Conservation (phyloP, 805 yeast genomes). For the Candida odintsovae region DNA sequence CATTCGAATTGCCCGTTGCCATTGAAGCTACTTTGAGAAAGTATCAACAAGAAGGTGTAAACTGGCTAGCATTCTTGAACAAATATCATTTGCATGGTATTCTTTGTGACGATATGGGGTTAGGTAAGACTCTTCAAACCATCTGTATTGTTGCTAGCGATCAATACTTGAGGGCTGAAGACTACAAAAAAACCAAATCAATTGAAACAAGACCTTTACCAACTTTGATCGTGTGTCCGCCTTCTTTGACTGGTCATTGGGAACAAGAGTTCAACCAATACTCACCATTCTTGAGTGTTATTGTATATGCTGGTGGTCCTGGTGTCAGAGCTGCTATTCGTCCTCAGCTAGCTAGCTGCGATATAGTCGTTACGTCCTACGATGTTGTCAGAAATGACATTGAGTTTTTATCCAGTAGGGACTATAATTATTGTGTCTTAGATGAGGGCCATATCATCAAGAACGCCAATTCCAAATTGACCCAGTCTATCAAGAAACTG, state of each 20-base stretch:
- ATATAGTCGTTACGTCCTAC: conserved; percentile 89
- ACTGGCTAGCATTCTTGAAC: conserved; percentile 94
- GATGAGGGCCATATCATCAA: conserved; percentile 98
- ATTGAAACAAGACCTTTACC: conserved; percentile 73
- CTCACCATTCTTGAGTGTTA: conserved; percentile 77
- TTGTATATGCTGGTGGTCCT: conserved; percentile 95
- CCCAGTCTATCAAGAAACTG: conserved; percentile 79
- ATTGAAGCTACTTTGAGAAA: conserved; percentile 89
- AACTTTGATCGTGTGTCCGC: conserved; percentile 88
- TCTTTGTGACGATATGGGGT: conserved; percentile 98
- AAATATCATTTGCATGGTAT: conserved; percentile 95
- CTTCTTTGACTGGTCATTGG: conserved; percentile 98
- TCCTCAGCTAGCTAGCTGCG: conserved; percentile 47
- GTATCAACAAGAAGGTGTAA: conserved; percentile 97
- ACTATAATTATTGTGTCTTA: conserved; percentile 89
- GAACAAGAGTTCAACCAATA: conserved; percentile 88
- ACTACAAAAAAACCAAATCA: conserved; percentile 50
- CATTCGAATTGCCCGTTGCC: conserved; percentile 84
- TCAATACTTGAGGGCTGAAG: conserved; percentile 77
- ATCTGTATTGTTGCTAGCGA: conserved; percentile 96
- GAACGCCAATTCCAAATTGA: conserved; percentile 80
- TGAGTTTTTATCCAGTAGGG: conserved; percentile 49
- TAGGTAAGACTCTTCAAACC: conserved; percentile 95
- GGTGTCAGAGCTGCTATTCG: conserved; percentile 55
- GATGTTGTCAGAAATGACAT: conserved; percentile 95